phyloP scores from a whole-genome alignment of 495 filamentous ascomycete species.

The Pyronema domesticum region DNA sequence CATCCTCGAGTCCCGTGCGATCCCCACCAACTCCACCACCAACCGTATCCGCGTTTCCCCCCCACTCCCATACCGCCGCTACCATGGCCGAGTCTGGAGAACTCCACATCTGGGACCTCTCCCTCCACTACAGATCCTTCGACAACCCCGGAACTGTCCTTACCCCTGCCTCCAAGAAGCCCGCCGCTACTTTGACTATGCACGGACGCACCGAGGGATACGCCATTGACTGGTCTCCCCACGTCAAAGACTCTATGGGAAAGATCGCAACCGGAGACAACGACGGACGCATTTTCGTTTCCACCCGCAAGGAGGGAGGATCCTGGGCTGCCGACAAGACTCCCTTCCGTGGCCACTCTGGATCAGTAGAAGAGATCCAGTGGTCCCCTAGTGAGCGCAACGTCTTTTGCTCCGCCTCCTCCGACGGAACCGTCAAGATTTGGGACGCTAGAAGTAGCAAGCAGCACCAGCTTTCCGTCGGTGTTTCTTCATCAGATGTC shows the following conservation, averaged over 20 bases:
- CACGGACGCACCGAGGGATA: slow-evolving; percentile 80
- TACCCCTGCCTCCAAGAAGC: slow-evolving; percentile 64
- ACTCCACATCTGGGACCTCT: slow-evolving; percentile 85
- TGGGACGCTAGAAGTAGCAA: slow-evolving; percentile 79
- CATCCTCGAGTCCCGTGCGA: slow-evolving; percentile 79
- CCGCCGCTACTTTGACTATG: slow-evolving; percentile 66
- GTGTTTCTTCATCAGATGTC: slow-evolving; percentile 67
- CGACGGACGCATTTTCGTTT: slow-evolving; percentile 70
- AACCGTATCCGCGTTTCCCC: slow-evolving; percentile 63
- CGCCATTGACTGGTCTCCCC: slow-evolving; percentile 82
- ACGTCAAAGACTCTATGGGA: slow-evolving; percentile 48
- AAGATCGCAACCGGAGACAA: slow-evolving; percentile 88
- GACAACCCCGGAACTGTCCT: slow-evolving; percentile 69
- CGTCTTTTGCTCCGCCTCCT: slow-evolving; percentile 83
- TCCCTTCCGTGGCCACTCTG: slow-evolving; percentile 63
- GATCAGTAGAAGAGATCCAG: slow-evolving; percentile 83
- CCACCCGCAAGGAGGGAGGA: slow-evolving; percentile 67
- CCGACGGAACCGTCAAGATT: slow-evolving; percentile 83
- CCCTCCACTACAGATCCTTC: slow-evolving; percentile 68
- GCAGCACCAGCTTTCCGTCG: slow-evolving; percentile 70
- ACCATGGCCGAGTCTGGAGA: slow-evolving; percentile 78
- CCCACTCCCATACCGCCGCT: slow-evolving; percentile 65
- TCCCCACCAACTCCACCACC: slow-evolving; percentile 66
- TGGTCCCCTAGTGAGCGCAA: slow-evolving; percentile 85
- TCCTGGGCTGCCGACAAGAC: slow-evolving; percentile 68